These are phyloP conservation scores for Nemania diffusa DNA, from an alignment of 2,329 filamentous ascomycete species.

Conservation along the genomic window DNA sequence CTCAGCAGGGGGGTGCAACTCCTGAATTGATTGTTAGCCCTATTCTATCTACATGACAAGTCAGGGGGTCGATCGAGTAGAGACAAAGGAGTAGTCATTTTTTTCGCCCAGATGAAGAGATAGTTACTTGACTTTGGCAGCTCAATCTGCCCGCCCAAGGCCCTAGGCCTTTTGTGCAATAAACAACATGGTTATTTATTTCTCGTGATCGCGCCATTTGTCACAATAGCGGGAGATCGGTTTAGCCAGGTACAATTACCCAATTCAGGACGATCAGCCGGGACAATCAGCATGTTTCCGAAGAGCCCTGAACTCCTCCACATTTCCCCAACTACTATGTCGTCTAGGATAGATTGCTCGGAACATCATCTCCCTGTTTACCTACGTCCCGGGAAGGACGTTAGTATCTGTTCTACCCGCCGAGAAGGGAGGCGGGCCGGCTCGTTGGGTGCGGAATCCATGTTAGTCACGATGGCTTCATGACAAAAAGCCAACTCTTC, in stretches of 20 bases:
- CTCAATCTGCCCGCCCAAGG: no score
- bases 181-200: slow-evolving; percentile 2
- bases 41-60: neutral
- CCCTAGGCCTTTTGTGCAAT: no score
- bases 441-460: slow-evolving; percentile 15
- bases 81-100: neutral
- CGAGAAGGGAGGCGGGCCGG: slow-evolving; percentile 2
- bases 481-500: slow-evolving; percentile 17
- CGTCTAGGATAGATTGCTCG: slow-evolving; percentile 41
- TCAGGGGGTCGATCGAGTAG: neutral
- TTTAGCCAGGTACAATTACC: slow-evolving; percentile 41
- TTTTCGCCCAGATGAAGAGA: neutral
- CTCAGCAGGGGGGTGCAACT: neutral
- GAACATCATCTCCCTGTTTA: slow-evolving; percentile 41
- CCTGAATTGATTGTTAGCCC: neutral
- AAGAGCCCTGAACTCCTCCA: slow-evolving; percentile 35
- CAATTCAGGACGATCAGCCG: slow-evolving; percentile 29
- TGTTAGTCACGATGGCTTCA: slow-evolving; percentile 24
- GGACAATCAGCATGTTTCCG: slow-evolving; percentile 38
- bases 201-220: slow-evolving; percentile 4
- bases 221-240: slow-evolving; percentile 1
- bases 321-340: slow-evolving; percentile 35
- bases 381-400: neutral
- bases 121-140: neutral
- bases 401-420: neutral